Percentiles rank a stretch among this genome's conserved stretches.
Conservation (phyloP, 441 rosid genomes). For the Daphne laureola region DNA sequence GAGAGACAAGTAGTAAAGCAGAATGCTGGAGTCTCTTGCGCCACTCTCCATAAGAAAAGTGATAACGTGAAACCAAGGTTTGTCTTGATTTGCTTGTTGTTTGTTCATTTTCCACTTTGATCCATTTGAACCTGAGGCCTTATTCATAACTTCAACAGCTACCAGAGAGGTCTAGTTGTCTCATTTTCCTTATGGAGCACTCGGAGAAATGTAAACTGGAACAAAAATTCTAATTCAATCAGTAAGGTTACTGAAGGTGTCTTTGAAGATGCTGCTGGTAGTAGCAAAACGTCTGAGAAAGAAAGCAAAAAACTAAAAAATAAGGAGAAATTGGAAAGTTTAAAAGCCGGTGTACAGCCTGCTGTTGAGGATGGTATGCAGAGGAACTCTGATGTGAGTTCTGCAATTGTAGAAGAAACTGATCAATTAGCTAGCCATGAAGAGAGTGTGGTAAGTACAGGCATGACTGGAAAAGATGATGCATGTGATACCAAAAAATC, state of each 20-base stretch:
- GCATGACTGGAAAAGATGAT: too few species aligned
- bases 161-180: conserved; percentile 29
- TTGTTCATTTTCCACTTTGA: not conserved
- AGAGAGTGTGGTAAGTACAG: too few species aligned
- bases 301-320: conserved; percentile 10
- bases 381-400: too few species aligned
- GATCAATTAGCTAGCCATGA: too few species aligned
- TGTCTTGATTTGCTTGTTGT: conserved; percentile 4
- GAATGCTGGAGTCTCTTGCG: conserved; percentile 10
- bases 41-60: conserved; percentile 1
- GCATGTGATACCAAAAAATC: too few species aligned
- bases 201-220: conserved; percentile 15
- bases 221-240: conserved; percentile 6
- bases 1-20: conserved; percentile 18
- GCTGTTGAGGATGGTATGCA: too few species aligned
- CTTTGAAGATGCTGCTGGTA: conserved; percentile 9
- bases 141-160: conserved; percentile 20
- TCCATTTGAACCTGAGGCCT: conserved; percentile 13
- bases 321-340: conserved; percentile 3
- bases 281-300: conserved; percentile 11
- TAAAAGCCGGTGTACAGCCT: not conserved
- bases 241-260: conserved; percentile 2
- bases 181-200: conserved; percentile 32
- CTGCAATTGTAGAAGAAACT: too few species aligned
- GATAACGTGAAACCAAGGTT: conserved; percentile 10